Conservation (phyloP, 257 asterid genomes). For the Misopates orontium region DNA sequence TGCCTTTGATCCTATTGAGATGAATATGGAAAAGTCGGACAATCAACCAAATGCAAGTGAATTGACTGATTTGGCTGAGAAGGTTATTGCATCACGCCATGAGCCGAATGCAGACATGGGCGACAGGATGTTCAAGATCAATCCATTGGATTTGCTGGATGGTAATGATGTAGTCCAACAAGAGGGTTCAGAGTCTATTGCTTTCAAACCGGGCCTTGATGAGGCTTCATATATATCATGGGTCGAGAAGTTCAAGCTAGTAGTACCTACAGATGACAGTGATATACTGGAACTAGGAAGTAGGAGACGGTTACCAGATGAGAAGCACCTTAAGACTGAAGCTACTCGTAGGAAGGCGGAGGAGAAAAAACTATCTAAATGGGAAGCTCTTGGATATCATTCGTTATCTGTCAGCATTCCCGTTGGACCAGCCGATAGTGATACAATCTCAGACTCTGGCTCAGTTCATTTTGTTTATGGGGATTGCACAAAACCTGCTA, state of each 20-base stretch:
- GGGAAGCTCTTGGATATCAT: slow-evolving; percentile 86
- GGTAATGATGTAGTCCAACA: slow-evolving; percentile 40
- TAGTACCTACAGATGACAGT: slow-evolving; percentile 39
- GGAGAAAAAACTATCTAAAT: slow-evolving; percentile 71
- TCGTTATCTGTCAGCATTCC: slow-evolving; percentile 67
- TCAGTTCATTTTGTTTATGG: slow-evolving; percentile 83
- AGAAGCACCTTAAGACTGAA: slow-evolving; percentile 62
- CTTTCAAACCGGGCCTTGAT: slow-evolving; percentile 62
- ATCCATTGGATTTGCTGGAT: slow-evolving; percentile 40
- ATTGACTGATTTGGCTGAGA: slow-evolving; percentile 59
- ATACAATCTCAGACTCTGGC: slow-evolving; percentile 60
- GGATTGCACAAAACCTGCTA: slow-evolving; percentile 82
- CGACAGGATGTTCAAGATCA: slow-evolving; percentile 65
- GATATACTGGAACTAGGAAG: slow-evolving; percentile 39
- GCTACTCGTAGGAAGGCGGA: slow-evolving; percentile 69
- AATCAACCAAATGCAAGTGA: slow-evolving; percentile 41
- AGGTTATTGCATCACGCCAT: slow-evolving; percentile 56
- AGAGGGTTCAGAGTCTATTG: slow-evolving; percentile 44
- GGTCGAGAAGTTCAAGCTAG: slow-evolving; percentile 85
- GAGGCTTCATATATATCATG: slow-evolving; percentile 81
- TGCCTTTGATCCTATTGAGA: slow-evolving; percentile 65
- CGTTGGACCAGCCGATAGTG: slow-evolving; percentile 43
- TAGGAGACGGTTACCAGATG: slow-evolving; percentile 53
- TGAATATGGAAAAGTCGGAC: slow-evolving; percentile 44
- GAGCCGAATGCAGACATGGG: slow-evolving; percentile 39